Evolutionary conservation across 164 flowering plant genomes (phyloP).

Genomic region (Annona squamosa): DNA sequence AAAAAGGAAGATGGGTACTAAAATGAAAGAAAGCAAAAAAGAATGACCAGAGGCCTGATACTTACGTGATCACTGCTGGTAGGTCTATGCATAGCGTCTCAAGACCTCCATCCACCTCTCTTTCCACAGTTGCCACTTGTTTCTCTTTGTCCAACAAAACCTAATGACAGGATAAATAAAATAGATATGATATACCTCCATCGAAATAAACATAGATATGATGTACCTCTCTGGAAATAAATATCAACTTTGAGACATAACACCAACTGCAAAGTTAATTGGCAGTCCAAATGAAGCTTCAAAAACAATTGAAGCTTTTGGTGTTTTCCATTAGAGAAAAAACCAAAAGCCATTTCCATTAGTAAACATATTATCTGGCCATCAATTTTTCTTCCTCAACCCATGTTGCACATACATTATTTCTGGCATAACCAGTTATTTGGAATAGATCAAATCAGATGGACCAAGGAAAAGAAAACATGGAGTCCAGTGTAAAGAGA

Average conservation of each 20-base stretch:
- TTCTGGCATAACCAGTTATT: too few relatives aligned
- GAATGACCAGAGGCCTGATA: neutral
- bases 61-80: slow-evolving; percentile 91
- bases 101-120: slow-evolving; percentile 93
- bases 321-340: neutral
- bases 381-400: too few relatives aligned
- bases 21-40: neutral
- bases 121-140: slow-evolving; percentile 61
- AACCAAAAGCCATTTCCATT: neutral
- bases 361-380: neutral
- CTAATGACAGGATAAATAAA: slow-evolving; percentile 35
- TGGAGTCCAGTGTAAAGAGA: too few relatives aligned
- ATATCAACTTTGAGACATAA: neutral
- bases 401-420: too few relatives aligned
- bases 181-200: neutral
- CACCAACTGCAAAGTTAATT: neutral
- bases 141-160: slow-evolving; percentile 82
- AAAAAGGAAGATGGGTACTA: neutral
- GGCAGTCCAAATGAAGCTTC: neutral
- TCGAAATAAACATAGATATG: neutral
- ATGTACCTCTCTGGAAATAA: neutral
- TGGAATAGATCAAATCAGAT: neutral
- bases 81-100: slow-evolving; percentile 72
- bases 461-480: neutral
- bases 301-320: neutral